Conservation (phyloP, 805 yeast species). For the Candida maris region DNA sequence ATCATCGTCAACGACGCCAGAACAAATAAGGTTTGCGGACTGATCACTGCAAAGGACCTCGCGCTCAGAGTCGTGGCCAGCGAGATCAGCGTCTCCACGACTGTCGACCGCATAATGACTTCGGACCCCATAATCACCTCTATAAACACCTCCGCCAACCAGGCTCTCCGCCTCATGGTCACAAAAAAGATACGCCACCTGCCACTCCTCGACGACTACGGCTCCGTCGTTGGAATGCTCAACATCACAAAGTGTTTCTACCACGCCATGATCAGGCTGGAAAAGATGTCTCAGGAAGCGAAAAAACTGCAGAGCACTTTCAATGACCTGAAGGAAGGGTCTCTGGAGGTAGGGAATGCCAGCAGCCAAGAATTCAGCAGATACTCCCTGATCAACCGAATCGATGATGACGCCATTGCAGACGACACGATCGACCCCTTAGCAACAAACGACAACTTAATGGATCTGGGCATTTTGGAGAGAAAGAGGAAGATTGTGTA, state of each 20-base stretch:
- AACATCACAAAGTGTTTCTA: slow-evolving; percentile 46
- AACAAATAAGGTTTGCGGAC: slow-evolving; percentile 33
- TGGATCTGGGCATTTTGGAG: slow-evolving; percentile 25
- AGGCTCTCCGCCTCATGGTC: slow-evolving; percentile 42
- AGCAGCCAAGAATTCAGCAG: slow-evolving; percentile 17
- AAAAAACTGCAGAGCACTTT: slow-evolving; percentile 30
- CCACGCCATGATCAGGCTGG: slow-evolving; percentile 42
- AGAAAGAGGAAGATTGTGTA: slow-evolving; percentile 27
- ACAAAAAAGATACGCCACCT: slow-evolving; percentile 39
- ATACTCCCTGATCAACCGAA: slow-evolving; percentile 15
- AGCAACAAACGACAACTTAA: slow-evolving; percentile 18
- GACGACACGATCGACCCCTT: slow-evolving; percentile 18
- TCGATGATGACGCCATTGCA: slow-evolving; percentile 12
- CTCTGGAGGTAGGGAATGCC: slow-evolving; percentile 11
- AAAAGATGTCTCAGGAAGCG: slow-evolving; percentile 38
- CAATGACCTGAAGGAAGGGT: slow-evolving; percentile 25
- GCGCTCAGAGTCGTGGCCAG: slow-evolving; percentile 39
- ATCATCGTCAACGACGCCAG: slow-evolving; percentile 33
- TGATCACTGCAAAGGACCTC: slow-evolving; percentile 45
- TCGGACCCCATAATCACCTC: slow-evolving; percentile 34
- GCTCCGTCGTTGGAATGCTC: slow-evolving; percentile 38
- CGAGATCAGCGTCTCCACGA: slow-evolving; percentile 24
- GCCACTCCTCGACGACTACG: slow-evolving; percentile 36
- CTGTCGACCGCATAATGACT: slow-evolving; percentile 39
- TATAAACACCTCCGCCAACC: slow-evolving; percentile 37